These are phyloP conservation scores for Pyricularia grisea DNA, from an alignment of 2,329 filamentous ascomycete genomes.

Conservation along the genomic window DNA sequence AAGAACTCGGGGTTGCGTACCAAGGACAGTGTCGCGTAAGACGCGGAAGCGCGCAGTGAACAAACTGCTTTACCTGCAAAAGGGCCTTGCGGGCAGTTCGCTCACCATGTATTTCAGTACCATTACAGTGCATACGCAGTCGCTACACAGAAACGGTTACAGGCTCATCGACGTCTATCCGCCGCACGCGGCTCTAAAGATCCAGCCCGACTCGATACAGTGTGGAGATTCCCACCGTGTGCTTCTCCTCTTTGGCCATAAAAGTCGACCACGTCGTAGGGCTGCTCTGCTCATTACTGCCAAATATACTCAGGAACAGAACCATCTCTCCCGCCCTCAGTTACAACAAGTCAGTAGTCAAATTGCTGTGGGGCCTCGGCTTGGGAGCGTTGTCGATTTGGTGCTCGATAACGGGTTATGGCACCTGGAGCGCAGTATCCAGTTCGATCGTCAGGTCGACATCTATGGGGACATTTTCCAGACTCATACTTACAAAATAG, in stretches of 20 bases:
- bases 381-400: neutral
- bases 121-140: neutral
- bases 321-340: constrained; percentile 5
- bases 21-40: constrained; percentile 2
- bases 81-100: constrained; percentile 1
- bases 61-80: constrained; percentile 5
- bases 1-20: constrained; percentile 2
- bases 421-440: neutral
- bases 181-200: constrained; percentile 5
- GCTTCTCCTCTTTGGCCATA: constrained; percentile 3
- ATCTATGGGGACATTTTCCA: neutral
- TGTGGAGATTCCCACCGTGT: constrained; percentile 6
- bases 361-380: constrained; percentile 1
- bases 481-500: neutral
- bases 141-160: constrained; percentile 1
- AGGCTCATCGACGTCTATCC: constrained; percentile 4
- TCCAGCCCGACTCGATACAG: neutral
- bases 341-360: constrained; percentile 1
- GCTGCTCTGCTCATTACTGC: constrained; percentile 5
- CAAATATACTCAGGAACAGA: constrained; percentile 3
- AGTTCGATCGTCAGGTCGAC: neutral
- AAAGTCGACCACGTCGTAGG: neutral
- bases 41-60: neutral
- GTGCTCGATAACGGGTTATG: constrained; percentile 2
- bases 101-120: constrained; percentile 6